Conservation (phyloP, 1,139 yeast species). For the Yamadazyma taylorii region DNA sequence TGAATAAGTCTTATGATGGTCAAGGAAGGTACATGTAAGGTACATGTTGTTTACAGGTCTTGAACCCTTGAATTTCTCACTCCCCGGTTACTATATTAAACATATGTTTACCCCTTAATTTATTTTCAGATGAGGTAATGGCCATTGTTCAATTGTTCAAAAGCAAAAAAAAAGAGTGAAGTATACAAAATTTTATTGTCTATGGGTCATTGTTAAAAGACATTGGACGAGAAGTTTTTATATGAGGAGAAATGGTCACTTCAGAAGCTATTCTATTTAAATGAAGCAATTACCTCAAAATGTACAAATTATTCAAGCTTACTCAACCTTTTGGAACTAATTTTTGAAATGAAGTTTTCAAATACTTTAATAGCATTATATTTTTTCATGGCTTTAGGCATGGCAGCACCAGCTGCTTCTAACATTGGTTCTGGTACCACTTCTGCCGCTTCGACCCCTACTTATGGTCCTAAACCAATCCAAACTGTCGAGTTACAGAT, state of each 20-base stretch:
- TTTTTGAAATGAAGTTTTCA: no score
- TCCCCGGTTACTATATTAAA: background rate
- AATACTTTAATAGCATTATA: no score
- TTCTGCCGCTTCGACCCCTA: background rate
- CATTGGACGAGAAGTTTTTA: no score
- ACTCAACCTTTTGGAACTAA: no score
- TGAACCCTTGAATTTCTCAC: background rate
- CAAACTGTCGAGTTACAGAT: slow-evolving; percentile 4
- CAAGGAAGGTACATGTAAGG: no score
- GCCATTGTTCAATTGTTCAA: background rate
- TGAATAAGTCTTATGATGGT: no score
- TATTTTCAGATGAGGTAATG: slow-evolving; percentile 2
- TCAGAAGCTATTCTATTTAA: no score
- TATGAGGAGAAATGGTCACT: no score
- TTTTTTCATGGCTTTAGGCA: no score
- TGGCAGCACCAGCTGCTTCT: no score
- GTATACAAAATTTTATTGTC: background rate
- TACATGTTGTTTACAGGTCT: slow-evolving; percentile 1
- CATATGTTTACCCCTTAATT: background rate
- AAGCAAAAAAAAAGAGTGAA: background rate
- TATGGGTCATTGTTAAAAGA: background rate
- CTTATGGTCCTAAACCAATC: slow-evolving; percentile 1
- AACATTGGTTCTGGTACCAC: background rate
- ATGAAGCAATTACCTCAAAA: no score
- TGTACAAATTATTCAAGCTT: no score